Conservation (phyloP, 176 grass and related monocot species). For the Aegilops longissima region DNA sequence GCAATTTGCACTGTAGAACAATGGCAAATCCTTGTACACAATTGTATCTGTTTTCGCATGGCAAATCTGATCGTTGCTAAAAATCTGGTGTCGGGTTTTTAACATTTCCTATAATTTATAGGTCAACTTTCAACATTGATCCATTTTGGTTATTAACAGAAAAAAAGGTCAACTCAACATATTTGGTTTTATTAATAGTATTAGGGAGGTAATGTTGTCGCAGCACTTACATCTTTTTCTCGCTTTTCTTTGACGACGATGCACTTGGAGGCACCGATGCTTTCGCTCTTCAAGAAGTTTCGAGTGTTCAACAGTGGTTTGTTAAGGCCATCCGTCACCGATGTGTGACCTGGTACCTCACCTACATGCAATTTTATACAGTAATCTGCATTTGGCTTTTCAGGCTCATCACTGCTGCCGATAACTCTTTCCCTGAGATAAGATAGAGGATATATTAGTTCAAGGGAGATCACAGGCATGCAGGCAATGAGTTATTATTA, state of each 20-base stretch:
- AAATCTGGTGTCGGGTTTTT: no score
- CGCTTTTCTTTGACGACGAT: conserved; percentile 59
- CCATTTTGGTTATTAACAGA: not conserved
- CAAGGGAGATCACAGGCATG: not conserved
- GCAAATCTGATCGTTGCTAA: no score
- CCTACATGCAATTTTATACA: conserved; percentile 47
- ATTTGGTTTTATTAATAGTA: not conserved
- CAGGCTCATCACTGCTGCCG: conserved; percentile 33
- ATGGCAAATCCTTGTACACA: no score
- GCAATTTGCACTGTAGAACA: no score
- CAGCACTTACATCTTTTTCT: conserved; percentile 64
- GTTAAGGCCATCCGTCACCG: conserved; percentile 51
- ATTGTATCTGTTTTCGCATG: no score
- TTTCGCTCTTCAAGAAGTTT: conserved; percentile 89
- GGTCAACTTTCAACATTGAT: not conserved
- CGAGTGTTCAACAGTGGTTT: conserved; percentile 46
- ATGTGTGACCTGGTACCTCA: conserved; percentile 44
- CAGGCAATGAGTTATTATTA: not conserved
- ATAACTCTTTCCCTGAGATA: conserved; percentile 68
- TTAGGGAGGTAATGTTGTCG: not conserved
- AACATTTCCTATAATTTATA: not conserved
- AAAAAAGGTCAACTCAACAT: not conserved
- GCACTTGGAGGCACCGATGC: conserved; percentile 85
- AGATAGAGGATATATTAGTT: conserved; percentile 29
- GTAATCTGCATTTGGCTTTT: conserved; percentile 54